A percentile compares a stretch with the other conserved stretches of the same genome.
These are phyloP conservation scores for Chenopodium album DNA, from an alignment of 148 eudicot species.

Conservation along the genomic window DNA sequence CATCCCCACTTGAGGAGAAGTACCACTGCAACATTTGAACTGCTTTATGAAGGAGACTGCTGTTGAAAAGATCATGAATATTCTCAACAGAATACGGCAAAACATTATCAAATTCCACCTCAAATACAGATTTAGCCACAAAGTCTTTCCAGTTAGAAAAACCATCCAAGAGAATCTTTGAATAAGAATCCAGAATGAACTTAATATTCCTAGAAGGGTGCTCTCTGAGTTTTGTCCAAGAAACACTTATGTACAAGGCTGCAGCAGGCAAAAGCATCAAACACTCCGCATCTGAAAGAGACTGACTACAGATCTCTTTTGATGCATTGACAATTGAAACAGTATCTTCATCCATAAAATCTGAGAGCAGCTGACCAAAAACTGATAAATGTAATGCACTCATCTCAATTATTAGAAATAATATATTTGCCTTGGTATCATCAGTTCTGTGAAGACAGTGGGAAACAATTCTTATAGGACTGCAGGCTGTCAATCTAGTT, in stretches of 20 bases:
- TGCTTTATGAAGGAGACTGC: conserved; percentile 69
- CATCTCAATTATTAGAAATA: conserved; percentile 49
- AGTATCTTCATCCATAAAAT: conserved; percentile 35
- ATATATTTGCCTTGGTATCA: conserved; percentile 53
- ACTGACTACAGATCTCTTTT: conserved; percentile 22
- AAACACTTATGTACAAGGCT: conserved; percentile 44
- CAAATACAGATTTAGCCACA: conserved; percentile 50
- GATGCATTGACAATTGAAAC: conserved; percentile 20
- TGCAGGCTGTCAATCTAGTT: conserved; percentile 49
- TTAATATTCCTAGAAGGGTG: conserved; percentile 30
- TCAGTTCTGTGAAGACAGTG: conserved; percentile 49
- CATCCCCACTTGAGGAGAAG: conserved; percentile 36
- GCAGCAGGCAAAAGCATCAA: conserved; percentile 80
- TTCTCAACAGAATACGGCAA: conserved; percentile 47
- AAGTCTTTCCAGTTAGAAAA: conserved; percentile 67
- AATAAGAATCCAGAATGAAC: conserved; percentile 45
- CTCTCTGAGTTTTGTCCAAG: conserved; percentile 35
- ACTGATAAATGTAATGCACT: conserved; percentile 71
- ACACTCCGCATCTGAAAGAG: conserved; percentile 48
- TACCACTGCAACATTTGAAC: conserved; percentile 46
- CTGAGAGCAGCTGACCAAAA: conserved; percentile 60
- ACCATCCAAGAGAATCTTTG: conserved; percentile 47
- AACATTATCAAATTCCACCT: conserved; percentile 37
- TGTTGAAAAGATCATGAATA: conserved; percentile 38
- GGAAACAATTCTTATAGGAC: conserved; percentile 54